Conservation (phyloP, 2,329 filamentous ascomycete genomes). For the Acephala macrosclerotiorum region DNA sequence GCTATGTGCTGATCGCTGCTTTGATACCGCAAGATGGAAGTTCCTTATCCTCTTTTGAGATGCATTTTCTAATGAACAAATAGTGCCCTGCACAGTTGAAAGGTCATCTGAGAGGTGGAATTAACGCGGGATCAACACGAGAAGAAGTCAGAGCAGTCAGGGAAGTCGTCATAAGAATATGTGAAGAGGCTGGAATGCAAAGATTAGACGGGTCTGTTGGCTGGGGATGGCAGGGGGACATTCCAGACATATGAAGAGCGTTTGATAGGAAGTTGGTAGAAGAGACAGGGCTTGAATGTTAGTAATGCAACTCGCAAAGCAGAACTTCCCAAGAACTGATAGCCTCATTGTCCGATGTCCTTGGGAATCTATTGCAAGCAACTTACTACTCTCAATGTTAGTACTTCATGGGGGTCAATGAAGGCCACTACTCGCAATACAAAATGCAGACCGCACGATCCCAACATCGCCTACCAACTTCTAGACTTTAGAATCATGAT, state of each 20-base stretch:
- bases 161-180: conserved; percentile 53
- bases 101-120: conserved; percentile 57
- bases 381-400: no score
- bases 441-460: no score
- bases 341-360: background rate
- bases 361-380: no score
- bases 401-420: no score
- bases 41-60: conserved; percentile 6
- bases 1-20: conserved; percentile 58
- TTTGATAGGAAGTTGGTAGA: background rate
- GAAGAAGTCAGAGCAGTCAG: conserved; percentile 58
- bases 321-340: background rate
- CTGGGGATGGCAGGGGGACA: conserved; percentile 56
- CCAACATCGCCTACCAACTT: no score
- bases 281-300: background rate
- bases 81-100: conserved; percentile 61
- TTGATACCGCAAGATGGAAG: conserved; percentile 59
- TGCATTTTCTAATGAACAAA: conserved; percentile 21
- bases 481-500: no score
- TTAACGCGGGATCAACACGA: conserved; percentile 57
- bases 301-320: background rate
- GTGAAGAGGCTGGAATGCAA: conserved; percentile 55
- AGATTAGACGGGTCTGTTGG: conserved; percentile 47
- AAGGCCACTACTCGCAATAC: no score
- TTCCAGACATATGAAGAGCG: conserved; percentile 46